Evolutionary conservation across 208 protist species (phyloP), one percentile per base, ranked within the genome.

Genomic region (Tritrichomonas foetus): DNA sequence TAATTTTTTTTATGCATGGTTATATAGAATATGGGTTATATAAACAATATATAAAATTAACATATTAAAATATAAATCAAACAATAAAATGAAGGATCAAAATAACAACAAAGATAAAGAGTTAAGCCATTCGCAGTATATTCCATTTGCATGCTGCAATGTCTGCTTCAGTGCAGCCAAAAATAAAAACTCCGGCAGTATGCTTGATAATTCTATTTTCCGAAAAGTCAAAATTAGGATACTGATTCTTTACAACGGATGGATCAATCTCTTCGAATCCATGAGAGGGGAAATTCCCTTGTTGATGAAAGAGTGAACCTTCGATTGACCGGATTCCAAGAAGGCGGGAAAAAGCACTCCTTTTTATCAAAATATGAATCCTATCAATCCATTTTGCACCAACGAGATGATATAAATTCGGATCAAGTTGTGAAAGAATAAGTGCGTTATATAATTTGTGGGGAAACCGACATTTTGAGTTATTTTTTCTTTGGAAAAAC

Each of bases 221-320:
- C 1, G 13, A n/a, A 14, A 82, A 27, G 50, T 44, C 74, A 82
- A 82, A 30, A 27, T 82, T 30, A n/a, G 33, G 33, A 47, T 50
- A 50, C 3, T 50, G 44, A 14, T 50, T 30, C 5, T 82, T 3
- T 3, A 39, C 74, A 8, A 39, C 39, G n/a, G n/a, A 20, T n/a
- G 74, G 2, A 47, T 82, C 74, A 82, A 13, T n/a, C 30, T 82
- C 74, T 33, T 39, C 27, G 16, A 89, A 89, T n/a, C 78, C 78
- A 36, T 89, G 78, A 27, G 78, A 89, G 20, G 78, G 78, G n/a
- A 89, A 89, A 20, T 89, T 89, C 14, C 78, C 78, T 50, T 89
- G 78, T 61, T 57, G 41, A 36, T 89, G 78, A 47, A 89, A 89
- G 1, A 89, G 16, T 8, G n/a, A 25, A 33, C 78, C 78, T 39